Evolutionary conservation across 192 early-diverging fungal species (phyloP).

Genomic region (Dissophora globulifera): DNA sequence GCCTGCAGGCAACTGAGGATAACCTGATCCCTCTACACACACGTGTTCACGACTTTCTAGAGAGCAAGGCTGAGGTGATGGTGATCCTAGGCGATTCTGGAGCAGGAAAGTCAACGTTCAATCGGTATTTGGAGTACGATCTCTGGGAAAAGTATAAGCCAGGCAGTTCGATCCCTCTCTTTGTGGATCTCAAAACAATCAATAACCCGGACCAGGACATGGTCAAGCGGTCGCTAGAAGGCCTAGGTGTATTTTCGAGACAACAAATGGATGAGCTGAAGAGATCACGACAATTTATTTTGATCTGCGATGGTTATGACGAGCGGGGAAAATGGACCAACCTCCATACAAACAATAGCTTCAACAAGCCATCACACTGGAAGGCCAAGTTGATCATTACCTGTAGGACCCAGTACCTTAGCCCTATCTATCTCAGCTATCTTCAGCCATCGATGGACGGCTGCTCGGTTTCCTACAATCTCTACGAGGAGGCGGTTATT

Average conservation of each 20-base stretch:
- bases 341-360: neutral
- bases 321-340: neutral
- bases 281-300: neutral
- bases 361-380: slow-evolving; percentile 3
- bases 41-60: neutral
- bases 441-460: neutral
- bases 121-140: neutral
- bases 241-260: neutral
- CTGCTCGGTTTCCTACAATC: neutral
- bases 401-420: slow-evolving; percentile 6
- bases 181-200: neutral
- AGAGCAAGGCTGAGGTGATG: neutral
- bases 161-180: neutral
- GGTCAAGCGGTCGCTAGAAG: slow-evolving; percentile 10
- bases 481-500: slow-evolving; percentile 5
- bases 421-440: neutral
- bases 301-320: slow-evolving; percentile 26
- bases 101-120: slow-evolving; percentile 18
- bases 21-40: neutral
- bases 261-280: slow-evolving; percentile 7
- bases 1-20: slow-evolving; percentile 1
- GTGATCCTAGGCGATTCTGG: slow-evolving; percentile 6
- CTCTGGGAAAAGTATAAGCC: neutral
- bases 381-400: slow-evolving; percentile 7
- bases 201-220: neutral